phyloP scores from a whole-genome alignment of 169 alveolate species.

The Cryptosporidium meleagridis region DNA sequence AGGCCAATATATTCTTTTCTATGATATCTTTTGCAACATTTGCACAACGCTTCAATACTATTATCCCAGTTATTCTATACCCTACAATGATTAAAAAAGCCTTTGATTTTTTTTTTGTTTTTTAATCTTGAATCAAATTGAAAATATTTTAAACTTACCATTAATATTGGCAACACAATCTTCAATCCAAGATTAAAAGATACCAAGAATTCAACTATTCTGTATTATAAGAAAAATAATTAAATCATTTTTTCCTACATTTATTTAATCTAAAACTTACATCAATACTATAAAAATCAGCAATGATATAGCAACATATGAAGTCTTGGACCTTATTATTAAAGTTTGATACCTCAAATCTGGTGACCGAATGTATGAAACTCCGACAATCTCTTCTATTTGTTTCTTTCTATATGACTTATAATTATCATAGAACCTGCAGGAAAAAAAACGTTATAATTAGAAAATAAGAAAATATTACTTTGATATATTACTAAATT shows the following conservation, averaged over 20 bases:
- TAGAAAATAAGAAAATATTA: background rate
- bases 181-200: constrained; percentile 31
- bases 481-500: background rate
- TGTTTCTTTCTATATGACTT: constrained; percentile 63
- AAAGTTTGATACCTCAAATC: constrained; percentile 31
- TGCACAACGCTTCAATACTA: constrained; percentile 24
- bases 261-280: constrained; percentile 16
- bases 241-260: background rate
- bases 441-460: background rate
- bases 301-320: constrained; percentile 20
- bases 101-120: background rate
- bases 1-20: constrained; percentile 60
- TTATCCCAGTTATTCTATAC: constrained; percentile 70
- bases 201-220: constrained; percentile 39
- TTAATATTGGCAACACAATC: constrained; percentile 11
- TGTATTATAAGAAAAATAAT: background rate
- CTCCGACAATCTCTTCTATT: constrained; percentile 71
- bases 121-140: background rate
- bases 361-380: constrained; percentile 56
- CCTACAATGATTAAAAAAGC: constrained; percentile 33
- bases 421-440: constrained; percentile 45
- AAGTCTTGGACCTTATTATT: constrained; percentile 45
- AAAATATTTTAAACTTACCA: constrained; percentile 25
- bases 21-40: constrained; percentile 47
- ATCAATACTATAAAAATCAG: constrained; percentile 35